phyloP scores from a whole-genome alignment of 169 alveolate species.

The Ichthyophthirius multifiliis region DNA sequence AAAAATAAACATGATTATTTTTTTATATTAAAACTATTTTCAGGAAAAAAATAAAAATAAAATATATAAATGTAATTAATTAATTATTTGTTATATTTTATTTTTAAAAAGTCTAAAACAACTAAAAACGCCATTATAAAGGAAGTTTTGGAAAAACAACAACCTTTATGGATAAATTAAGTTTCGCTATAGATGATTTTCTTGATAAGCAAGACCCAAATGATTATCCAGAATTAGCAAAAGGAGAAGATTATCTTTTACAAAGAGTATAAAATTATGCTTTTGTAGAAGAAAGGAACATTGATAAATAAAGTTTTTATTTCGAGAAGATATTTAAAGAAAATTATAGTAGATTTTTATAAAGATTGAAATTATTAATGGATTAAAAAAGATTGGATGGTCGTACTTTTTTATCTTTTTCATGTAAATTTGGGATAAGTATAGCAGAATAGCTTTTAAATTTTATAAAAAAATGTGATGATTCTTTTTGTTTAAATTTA shows the following conservation, averaged over 20 bases:
- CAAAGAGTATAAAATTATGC: background rate
- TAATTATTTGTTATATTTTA: background rate
- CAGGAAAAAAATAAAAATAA: background rate
- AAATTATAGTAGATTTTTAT: background rate
- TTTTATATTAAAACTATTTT: background rate
- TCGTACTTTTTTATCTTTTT: background rate
- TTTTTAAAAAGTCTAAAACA: background rate
- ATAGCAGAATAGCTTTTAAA: background rate
- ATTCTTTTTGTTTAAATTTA: background rate
- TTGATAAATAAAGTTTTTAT: background rate
- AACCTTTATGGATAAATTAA: background rate
- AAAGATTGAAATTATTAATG: background rate
- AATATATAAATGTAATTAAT: background rate
- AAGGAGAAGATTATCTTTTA: background rate
- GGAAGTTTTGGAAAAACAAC: background rate
- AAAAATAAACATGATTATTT: background rate
- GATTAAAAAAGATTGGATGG: constrained; percentile 3
- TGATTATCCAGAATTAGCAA: background rate
- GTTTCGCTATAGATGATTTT: background rate
- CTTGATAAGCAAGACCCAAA: background rate
- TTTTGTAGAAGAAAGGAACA: background rate
- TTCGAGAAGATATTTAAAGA: background rate
- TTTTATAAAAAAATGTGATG: background rate
- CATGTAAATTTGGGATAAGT: background rate
- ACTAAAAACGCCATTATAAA: background rate